Conservation (phyloP, 495 filamentous ascomycete genomes). For the Podospora didyma region DNA sequence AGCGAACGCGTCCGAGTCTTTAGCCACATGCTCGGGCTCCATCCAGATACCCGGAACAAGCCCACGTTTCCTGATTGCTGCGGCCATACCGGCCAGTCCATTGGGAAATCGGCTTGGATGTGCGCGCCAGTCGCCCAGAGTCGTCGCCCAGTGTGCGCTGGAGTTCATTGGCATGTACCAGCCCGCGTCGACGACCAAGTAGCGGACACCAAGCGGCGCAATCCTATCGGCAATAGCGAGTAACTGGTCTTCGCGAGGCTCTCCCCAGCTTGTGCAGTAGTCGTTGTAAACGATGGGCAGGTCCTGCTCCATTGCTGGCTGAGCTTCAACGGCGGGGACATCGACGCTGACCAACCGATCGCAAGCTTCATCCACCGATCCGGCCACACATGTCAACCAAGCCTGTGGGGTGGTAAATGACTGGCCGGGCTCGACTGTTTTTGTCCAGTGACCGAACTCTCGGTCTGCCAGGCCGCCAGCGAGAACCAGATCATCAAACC, state of each 20-base stretch:
- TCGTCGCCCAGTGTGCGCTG: constrained; percentile 5
- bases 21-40: constrained; percentile 6
- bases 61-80: neutral
- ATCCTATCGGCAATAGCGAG: constrained; percentile 3
- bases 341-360: constrained; percentile 7
- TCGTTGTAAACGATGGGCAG: constrained; percentile 6
- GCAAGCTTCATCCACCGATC: constrained; percentile 2
- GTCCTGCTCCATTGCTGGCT: constrained; percentile 3
- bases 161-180: constrained; percentile 4
- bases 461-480: constrained; percentile 1
- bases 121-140: constrained; percentile 3
- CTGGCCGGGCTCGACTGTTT: constrained; percentile 1
- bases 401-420: constrained; percentile 3
- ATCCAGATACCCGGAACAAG: constrained; percentile 5
- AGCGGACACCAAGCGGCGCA: constrained; percentile 4
- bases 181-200: constrained; percentile 2
- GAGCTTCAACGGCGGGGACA: constrained; percentile 1
- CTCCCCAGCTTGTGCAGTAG: constrained; percentile 3
- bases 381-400: constrained; percentile 4
- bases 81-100: neutral
- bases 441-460: constrained; percentile 6
- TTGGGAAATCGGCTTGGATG: neutral
- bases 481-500: constrained; percentile 4
- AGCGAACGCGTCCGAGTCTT: constrained; percentile 1
- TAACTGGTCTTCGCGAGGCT: neutral